A percentile compares a stretch with the other conserved stretches of the same genome.
phyloP scores from a whole-genome alignment of 2,329 filamentous ascomycete genomes.

The Pestalotiopsis sp. region DNA sequence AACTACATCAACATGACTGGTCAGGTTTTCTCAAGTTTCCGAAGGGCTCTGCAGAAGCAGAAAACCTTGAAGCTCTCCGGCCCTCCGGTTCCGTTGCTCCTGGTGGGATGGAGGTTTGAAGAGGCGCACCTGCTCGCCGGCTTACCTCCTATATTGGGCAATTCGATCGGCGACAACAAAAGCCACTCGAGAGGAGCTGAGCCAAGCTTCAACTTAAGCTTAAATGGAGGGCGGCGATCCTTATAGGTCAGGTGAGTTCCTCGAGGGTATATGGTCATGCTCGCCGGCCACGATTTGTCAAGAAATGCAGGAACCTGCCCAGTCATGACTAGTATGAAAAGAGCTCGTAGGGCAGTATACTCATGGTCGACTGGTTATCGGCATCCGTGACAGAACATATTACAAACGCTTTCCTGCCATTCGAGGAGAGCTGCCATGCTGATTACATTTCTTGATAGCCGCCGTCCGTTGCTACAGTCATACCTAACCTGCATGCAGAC shows the following conservation, averaged over 20 bases:
- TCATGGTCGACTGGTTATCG: neutral
- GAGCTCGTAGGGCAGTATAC: neutral
- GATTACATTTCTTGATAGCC: neutral
- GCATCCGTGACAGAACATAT: neutral
- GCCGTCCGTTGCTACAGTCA: neutral
- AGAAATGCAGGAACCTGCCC: neutral
- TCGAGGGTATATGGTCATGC: neutral
- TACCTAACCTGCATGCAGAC: neutral
- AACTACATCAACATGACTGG: neutral
- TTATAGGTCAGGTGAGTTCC: neutral
- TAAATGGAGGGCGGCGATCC: neutral
- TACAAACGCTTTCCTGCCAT: neutral
- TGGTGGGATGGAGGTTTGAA: neutral
- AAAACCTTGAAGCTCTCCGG: neutral
- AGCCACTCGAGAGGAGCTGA: neutral
- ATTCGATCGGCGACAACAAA: neutral
- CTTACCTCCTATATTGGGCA: neutral
- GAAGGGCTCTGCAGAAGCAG: neutral
- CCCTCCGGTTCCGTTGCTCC: neutral
- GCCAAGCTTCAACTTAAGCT: neutral
- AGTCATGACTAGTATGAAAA: neutral
- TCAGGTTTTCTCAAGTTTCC: neutral
- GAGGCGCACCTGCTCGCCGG: neutral
- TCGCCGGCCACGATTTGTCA: neutral
- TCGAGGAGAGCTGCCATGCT: neutral